Conservation (phyloP, 1,284 basidiomycete genomes). For the Fomes fomentarius region DNA sequence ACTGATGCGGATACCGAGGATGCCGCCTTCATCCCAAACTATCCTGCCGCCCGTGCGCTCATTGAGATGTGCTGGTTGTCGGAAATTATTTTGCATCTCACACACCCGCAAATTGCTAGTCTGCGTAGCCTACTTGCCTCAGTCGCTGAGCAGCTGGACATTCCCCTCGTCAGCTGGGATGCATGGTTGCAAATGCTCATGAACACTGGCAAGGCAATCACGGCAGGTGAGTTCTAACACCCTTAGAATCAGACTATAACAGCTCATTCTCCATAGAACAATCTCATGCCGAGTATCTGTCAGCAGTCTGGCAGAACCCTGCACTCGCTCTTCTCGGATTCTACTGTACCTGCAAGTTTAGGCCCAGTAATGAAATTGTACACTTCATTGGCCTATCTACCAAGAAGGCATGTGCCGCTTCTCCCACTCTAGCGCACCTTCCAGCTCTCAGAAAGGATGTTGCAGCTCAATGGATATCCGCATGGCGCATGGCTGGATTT, state of each 20-base stretch:
- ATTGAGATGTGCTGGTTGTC: slow-evolving; percentile 21
- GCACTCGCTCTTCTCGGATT: slow-evolving; percentile 16
- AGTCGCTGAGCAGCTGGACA: slow-evolving; percentile 13
- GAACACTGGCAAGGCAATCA: neutral
- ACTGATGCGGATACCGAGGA: neutral
- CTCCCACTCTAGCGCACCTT: neutral
- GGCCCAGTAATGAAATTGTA: neutral
- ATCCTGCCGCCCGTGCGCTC: slow-evolving; percentile 22
- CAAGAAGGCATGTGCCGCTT: neutral
- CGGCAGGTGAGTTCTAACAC: neutral
- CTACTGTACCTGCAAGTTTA: slow-evolving; percentile 9
- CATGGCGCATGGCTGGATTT: slow-evolving; percentile 1
- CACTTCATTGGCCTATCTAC: neutral
- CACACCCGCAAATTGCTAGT: slow-evolving; percentile 26
- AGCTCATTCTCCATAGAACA: neutral
- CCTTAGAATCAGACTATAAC: too few species aligned
- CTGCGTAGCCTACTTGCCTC: slow-evolving; percentile 16
- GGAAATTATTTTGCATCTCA: slow-evolving; percentile 26
- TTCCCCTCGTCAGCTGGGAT: slow-evolving; percentile 20
- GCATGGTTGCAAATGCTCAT: slow-evolving; percentile 21
- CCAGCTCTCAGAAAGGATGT: neutral
- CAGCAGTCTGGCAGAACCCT: slow-evolving; percentile 9
- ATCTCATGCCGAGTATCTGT: neutral
- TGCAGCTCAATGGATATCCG: neutral
- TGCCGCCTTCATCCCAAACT: slow-evolving; percentile 27